A percentile compares a stretch with the other conserved stretches of the same genome.
Evolutionary conservation across 768 basidiomycete species (phyloP).

Genomic region (Exsudoporus frostii): DNA sequence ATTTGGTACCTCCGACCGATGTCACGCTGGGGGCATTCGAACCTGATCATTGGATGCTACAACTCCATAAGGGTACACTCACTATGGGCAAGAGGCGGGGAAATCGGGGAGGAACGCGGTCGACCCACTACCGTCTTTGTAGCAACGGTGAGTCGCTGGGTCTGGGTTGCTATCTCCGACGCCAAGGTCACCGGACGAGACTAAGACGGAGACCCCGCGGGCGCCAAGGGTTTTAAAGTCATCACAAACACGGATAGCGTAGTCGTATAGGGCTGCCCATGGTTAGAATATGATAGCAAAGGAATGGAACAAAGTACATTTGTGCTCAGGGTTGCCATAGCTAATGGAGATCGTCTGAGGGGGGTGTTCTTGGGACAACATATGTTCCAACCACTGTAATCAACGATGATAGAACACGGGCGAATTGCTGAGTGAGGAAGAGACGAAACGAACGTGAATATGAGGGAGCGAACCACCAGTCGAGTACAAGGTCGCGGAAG

Average conservation of each 20-base stretch:
- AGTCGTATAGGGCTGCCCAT: conserved; percentile 49
- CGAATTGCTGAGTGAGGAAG: background rate
- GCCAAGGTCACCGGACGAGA: conserved; percentile 65
- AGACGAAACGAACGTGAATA: conserved; percentile 36
- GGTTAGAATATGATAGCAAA: background rate
- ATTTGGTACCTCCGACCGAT: conserved; percentile 61
- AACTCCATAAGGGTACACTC: conserved; percentile 3
- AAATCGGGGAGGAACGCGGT: conserved; percentile 57
- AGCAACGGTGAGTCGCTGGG: conserved; percentile 51
- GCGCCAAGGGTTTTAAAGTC: conserved; percentile 66
- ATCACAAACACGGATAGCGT: conserved; percentile 55
- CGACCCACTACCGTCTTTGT: conserved; percentile 55
- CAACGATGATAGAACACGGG: conserved; percentile 1
- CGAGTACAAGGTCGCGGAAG: conserved; percentile 55
- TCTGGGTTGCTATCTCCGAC: conserved; percentile 63
- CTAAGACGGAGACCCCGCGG: conserved; percentile 62
- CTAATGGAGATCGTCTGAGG: conserved; percentile 69
- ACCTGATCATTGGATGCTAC: background rate
- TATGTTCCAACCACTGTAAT: conserved; percentile 58
- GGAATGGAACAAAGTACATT: conserved; percentile 37
- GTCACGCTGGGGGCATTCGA: conserved; percentile 49
- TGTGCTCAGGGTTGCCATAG: conserved; percentile 72
- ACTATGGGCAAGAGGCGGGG: conserved; percentile 62
- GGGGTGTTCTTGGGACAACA: conserved; percentile 43
- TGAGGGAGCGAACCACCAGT: conserved; percentile 63